Evolutionary conservation across 306 rosid species (phyloP), one percentile per base, ranked within the genome.

Genomic region (Lithocarpus polystachyus): DNA sequence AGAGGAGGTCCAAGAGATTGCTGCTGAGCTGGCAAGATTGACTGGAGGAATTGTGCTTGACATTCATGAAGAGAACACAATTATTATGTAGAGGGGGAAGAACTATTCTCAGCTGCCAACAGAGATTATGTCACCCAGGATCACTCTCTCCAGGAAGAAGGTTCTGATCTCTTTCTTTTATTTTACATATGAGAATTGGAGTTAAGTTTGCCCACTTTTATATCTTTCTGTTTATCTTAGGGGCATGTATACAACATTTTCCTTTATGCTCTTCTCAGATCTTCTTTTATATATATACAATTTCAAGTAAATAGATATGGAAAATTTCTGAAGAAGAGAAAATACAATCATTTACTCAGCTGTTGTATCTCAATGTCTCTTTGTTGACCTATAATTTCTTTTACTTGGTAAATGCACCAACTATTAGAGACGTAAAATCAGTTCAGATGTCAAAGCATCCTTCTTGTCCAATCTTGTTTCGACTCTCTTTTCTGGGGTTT

Each of bases 11-110:
- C 93, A 80, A 87, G 98, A 91, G 82, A 95, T 95, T 48, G 99
- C 98, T 23, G 64, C 80, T 2, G 98, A 95, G 83, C 88, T 93
- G 76, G 99, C 99, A 6, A 95, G 97, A 89, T 84, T 93, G 75
- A 84, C 89, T 0, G 99, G 99, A 80, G 97, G 98, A 71, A 90
- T 95, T 70, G 98, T 95, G 81, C 97, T 95, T 19, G 92, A 89
- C 77, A 89, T 95, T 87, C 97, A 91, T 51, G 97, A 95, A 81
- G 94, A 91, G 40, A 37, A 91, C 88, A 93, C 91, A 26, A 95
- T 95, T 79, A 93, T 95, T 77, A 93, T 95, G 98, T 93, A 95
- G 72, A 86, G 98, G 83, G 99, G 99, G 55, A 95, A 95, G 91
- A 95, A 95, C 88, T 95, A 95, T 84, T 85, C 90, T 52, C 99